Evolutionary conservation across 2,329 filamentous ascomycete species (phyloP).

Genomic region (Botrytis squamosa): DNA sequence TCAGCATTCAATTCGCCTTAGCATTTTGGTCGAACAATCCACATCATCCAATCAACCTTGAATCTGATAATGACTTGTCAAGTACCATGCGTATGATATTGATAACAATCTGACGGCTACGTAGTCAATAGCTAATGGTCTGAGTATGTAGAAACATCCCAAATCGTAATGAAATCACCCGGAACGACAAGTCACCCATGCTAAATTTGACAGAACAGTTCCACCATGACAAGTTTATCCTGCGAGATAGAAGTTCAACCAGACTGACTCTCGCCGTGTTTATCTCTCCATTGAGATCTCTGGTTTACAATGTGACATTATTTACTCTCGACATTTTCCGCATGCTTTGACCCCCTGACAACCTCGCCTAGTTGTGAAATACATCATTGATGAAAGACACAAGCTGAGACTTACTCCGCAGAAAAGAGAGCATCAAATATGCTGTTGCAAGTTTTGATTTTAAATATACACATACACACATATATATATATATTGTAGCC

Average conservation of each 20-base stretch:
- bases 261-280: neutral
- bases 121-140: neutral
- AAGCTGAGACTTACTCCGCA: neutral
- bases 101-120: too few species aligned
- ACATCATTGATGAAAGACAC: neutral
- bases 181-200: fast-evolving
- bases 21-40: too few species aligned
- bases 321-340: neutral
- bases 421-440: too few species aligned
- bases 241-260: neutral
- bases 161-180: neutral
- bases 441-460: neutral
- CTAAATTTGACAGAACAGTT: neutral
- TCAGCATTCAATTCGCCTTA: too few species aligned
- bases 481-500: neutral
- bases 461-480: neutral
- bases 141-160: neutral
- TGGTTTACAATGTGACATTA: neutral
- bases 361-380: neutral
- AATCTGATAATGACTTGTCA: too few species aligned
- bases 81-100: too few species aligned
- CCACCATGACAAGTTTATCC: neutral
- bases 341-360: too few species aligned
- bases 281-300: neutral
- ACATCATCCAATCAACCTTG: too few species aligned